Evolutionary conservation across 768 basidiomycete species (phyloP).

Genomic region (Kwoniella newhampshirensis): DNA sequence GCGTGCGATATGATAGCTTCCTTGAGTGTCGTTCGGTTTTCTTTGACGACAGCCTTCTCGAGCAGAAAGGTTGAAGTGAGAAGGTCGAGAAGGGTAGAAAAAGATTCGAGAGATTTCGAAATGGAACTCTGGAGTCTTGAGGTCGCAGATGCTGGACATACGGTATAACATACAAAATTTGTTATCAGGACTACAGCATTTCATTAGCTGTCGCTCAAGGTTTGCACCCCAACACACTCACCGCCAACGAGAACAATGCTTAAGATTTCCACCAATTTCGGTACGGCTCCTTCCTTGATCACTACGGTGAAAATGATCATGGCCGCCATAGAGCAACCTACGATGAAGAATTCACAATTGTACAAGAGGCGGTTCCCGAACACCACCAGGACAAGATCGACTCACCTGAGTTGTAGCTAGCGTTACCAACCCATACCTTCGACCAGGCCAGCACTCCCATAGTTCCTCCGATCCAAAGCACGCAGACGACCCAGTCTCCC

Average conservation of each 20-base stretch:
- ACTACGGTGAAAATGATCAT: conserved; percentile 77
- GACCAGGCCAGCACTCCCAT: conserved; percentile 83
- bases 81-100: conserved; percentile 77
- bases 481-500: conserved; percentile 69
- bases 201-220: neutral
- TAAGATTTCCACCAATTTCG: conserved; percentile 70
- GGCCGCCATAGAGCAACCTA: conserved; percentile 55
- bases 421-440: conserved; percentile 86
- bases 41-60: conserved; percentile 54
- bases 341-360: neutral
- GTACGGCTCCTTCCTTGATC: conserved; percentile 82
- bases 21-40: conserved; percentile 57
- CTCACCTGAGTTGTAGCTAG: conserved; percentile 81
- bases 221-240: conserved; percentile 9
- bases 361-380: neutral
- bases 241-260: conserved; percentile 73
- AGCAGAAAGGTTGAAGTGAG: conserved; percentile 83
- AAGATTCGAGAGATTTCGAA: conserved; percentile 80
- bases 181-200: conserved; percentile 60
- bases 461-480: conserved; percentile 74
- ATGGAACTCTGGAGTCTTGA: conserved; percentile 71
- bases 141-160: conserved; percentile 86
- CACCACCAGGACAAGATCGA: neutral
- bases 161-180: conserved; percentile 75
- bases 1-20: conserved; percentile 82